Evolutionary conservation across 1,139 yeast genomes (phyloP), one percentile per base, ranked within the genome.

Genomic region (Nematodospora anomalae): DNA sequence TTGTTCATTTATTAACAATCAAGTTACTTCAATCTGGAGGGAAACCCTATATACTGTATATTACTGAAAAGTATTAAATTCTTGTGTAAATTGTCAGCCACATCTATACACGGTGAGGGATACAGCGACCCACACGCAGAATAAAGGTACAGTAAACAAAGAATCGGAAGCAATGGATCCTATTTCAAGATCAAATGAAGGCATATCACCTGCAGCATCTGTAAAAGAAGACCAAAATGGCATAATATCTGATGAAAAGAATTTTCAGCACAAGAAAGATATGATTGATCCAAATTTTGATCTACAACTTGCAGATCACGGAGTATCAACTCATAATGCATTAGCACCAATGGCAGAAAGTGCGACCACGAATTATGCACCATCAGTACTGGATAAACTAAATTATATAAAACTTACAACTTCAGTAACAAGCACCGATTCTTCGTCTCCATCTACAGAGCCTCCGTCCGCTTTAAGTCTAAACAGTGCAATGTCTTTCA

Each of bases 391-490:
- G 21, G 21, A 18, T 6, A 18, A 18, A 18, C 7, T 18, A 18
- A 8, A 18, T 8, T 6, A 8, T 6, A 18, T 18, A 8, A 18
- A 18, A 18, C 8, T 18, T 18, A 18, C 21, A 18, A 18, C 6
- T 18, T 29, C 32, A 10, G 25, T 16, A 12, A 11, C 8, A 10
- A 21, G 11, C 11, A 29, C 26, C 6, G 32, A 29, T 9, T 18
- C 8, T 18, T 18, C 21, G 8, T 6, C 21, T 18, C 22, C 30
- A 16, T 14, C 21, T 14, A 31, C 41, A 3, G 33, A 38, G 29
- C 35, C 33, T 11, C 38, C 38, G 3, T 38, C 41, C 4, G 41
- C 41, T 9, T 28, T 35, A 23, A 38, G 36, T 16, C 33, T 38
- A 13, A 33, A 35, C 7, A 18, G 32, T 12, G 7, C 30, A 6